Base-by-base conservation (phyloP, 2,329 filamentous ascomycete genomes). In the Pezicula rhizophila region DNA sequence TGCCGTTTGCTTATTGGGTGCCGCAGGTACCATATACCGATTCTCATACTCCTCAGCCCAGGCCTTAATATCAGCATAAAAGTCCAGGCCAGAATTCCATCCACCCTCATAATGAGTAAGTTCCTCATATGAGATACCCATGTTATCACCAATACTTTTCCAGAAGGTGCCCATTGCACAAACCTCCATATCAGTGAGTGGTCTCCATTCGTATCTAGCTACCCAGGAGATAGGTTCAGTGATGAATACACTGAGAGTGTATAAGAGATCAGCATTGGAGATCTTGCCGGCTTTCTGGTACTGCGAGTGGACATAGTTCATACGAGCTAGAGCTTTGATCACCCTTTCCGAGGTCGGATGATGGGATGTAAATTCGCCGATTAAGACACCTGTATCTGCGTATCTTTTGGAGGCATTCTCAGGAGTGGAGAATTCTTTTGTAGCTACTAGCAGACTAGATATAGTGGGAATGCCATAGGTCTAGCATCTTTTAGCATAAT, bases 131-230 rank as follows among this genome's bases (percentile, higher is more conserved):
- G 71, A 63, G 52, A 90, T 85, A 0, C 73, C 75, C 79, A 90
- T 85, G 46, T 79, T 78, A 57, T 89, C 82, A 12, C 85, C 86
- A 14, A 88, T 67, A 46, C 74, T 73, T 64, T 86, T 87, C 85
- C 85, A 90, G 59, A 86, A 80, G 0, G 79, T 81, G 14, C 78
- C 82, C 26, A 84, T 66, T 0, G 84, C 85, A 52, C 83, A 86
- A 8, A 71, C 64, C 64, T 91, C 87, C 66, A 90, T 72, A 1
- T 84, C 78, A 14, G 76, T 84, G 18, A 88, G 64, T 4, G 68
- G 35, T 2, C 87, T 77, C 86, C 87, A 92, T 62, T 92, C 88
- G 58, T 81, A 87, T 5, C 68, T 68, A 5, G 73, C 63, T 28
- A 86, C 75, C 72, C 85, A 89, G 12, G 75, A 70, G 26, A 78